Conservation (phyloP, 2,329 filamentous ascomycete genomes). For the Fusarium mangiferae region DNA sequence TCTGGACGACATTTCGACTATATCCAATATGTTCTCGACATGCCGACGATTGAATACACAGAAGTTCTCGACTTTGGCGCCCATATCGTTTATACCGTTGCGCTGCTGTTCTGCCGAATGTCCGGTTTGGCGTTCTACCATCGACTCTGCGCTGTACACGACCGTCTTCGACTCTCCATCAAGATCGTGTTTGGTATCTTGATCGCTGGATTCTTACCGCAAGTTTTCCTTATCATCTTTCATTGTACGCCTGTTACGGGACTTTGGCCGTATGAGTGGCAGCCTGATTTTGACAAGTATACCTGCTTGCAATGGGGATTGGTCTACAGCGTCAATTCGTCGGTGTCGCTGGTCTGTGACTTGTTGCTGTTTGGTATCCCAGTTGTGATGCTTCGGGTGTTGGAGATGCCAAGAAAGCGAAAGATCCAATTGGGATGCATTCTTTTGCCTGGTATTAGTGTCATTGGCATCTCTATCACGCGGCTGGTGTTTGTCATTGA, state of each 20-base stretch:
- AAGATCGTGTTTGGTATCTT: conserved; percentile 50
- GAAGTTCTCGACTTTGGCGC: conserved; percentile 61
- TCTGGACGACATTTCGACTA: conserved; percentile 59
- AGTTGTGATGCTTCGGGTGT: conserved; percentile 56
- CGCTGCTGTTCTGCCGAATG: conserved; percentile 60
- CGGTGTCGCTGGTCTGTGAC: conserved; percentile 60
- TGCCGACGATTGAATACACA: conserved; percentile 53
- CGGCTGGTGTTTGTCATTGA: conserved; percentile 59
- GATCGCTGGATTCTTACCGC: conserved; percentile 56
- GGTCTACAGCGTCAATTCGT: conserved; percentile 63
- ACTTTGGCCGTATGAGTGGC: conserved; percentile 62
- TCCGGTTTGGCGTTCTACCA: conserved; percentile 64
- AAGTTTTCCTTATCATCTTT: conserved; percentile 61
- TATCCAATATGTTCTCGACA: conserved; percentile 58
- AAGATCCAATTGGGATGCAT: conserved; percentile 61
- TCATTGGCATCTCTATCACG: conserved; percentile 59
- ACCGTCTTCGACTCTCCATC: conserved; percentile 50
- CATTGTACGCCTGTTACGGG: conserved; percentile 62
- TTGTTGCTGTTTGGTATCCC: conserved; percentile 62
- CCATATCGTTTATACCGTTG: conserved; percentile 62
- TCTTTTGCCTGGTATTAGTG: conserved; percentile 61
- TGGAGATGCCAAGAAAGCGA: conserved; percentile 55
- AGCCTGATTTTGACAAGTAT: conserved; percentile 53
- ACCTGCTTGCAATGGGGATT: conserved; percentile 61
- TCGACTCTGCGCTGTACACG: conserved; percentile 55